These are phyloP conservation scores for Phyllosticta ampelicida DNA, from an alignment of 2,329 filamentous ascomycete species.

Conservation along the genomic window DNA sequence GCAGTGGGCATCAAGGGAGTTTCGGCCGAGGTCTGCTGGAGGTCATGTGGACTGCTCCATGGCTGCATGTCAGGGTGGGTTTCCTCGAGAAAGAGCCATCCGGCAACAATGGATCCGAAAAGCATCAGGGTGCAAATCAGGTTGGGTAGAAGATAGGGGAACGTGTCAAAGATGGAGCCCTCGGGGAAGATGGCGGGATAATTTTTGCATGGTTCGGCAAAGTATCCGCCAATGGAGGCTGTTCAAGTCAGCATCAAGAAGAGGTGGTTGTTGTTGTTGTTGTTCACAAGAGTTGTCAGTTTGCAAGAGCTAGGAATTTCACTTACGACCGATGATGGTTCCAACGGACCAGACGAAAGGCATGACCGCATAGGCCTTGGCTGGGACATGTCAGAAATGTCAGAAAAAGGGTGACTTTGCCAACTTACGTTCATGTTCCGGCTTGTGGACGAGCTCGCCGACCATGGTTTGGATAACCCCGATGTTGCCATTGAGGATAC, in stretches of 20 bases:
- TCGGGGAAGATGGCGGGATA: constrained; percentile 62
- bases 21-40: constrained; percentile 41
- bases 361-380: constrained; percentile 82
- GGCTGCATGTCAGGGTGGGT: constrained; percentile 77
- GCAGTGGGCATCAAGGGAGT: constrained; percentile 68
- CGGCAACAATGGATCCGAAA: constrained; percentile 65
- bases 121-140: constrained; percentile 70
- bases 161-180: constrained; percentile 60
- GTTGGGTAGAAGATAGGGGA: constrained; percentile 85
- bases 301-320: not conserved
- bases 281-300: not conserved
- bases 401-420: not conserved
- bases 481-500: constrained; percentile 82
- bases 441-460: constrained; percentile 71
- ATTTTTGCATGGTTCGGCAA: constrained; percentile 64
- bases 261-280: not conserved
- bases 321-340: constrained; percentile 61
- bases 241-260: constrained; percentile 15
- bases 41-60: constrained; percentile 29
- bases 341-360: constrained; percentile 90
- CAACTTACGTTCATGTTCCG: constrained; percentile 71
- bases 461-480: constrained; percentile 88
- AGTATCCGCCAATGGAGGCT: constrained; percentile 73
- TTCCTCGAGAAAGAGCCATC: constrained; percentile 74
- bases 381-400: constrained; percentile 31